Percentiles rank a stretch among this genome's conserved stretches.
Evolutionary conservation across 1,139 yeast species (phyloP).

Genomic region (Schizosaccharomyces versatilis): DNA sequence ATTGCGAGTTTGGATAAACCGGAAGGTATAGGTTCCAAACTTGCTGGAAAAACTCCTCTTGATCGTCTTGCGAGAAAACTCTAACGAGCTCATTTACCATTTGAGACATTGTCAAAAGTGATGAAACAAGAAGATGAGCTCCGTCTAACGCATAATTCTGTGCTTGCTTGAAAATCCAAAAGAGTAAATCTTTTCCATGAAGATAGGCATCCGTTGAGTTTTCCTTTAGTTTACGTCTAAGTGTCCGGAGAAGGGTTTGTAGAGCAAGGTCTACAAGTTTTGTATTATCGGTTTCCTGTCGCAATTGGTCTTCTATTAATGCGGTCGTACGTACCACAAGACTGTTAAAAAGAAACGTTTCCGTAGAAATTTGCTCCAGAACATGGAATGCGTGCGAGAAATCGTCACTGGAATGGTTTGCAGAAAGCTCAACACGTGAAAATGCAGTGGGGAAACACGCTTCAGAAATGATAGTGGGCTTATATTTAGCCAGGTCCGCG

Average conservation of each 20-base stretch:
- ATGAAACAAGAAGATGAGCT: not conserved
- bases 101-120: not conserved
- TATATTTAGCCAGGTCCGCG: slow-evolving; percentile 25
- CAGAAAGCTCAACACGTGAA: not conserved
- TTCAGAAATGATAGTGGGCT: slow-evolving; percentile 31
- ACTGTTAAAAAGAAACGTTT: not conserved
- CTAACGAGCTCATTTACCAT: not conserved
- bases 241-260: not conserved
- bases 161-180: not conserved
- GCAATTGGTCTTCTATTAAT: not conserved
- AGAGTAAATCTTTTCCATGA: not conserved
- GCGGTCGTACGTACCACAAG: not conserved
- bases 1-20: too few species aligned
- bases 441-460: slow-evolving; percentile 36
- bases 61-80: not conserved
- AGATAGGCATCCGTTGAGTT: not conserved
- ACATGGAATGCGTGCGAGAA: not conserved
- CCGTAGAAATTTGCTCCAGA: not conserved
- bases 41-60: not conserved
- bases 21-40: not conserved
- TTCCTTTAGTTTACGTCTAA: not conserved
- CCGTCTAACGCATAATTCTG: not conserved
- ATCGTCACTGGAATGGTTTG: not conserved
- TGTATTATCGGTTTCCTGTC: too few species aligned
- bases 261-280: not conserved